Percentiles rank a stretch among this genome's conserved stretches.
Conservation (phyloP, 139 green algal species). For the Gonium pectorale region DNA sequence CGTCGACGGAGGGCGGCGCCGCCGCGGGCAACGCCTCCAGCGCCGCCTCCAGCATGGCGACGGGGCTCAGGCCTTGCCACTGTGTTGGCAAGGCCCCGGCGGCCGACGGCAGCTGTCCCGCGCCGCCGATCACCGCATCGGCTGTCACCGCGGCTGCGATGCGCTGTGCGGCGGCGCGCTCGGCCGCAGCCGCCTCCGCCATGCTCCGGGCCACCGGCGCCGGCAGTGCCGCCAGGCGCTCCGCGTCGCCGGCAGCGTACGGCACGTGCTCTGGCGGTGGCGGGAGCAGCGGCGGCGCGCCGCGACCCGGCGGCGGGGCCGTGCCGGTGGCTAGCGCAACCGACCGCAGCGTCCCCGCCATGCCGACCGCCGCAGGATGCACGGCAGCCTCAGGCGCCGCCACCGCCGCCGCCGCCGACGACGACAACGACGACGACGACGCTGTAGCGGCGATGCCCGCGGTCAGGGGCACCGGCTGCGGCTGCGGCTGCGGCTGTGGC, state of each 20-base stretch:
- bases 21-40: background rate
- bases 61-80: no score
- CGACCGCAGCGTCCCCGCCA: background rate
- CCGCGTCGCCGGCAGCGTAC: background rate
- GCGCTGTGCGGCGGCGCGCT: conserved; percentile 7
- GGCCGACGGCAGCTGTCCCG: no score
- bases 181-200: background rate
- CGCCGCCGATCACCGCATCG: no score
- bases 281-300: background rate
- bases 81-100: no score
- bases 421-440: background rate
- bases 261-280: background rate
- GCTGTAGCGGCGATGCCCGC: background rate
- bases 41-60: background rate
- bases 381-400: background rate
- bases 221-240: conserved; percentile 11
- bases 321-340: conserved; percentile 25
- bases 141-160: background rate
- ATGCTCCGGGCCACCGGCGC: background rate
- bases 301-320: background rate
- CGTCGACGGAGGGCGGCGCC: background rate
- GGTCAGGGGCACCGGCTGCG: background rate
- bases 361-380: background rate
- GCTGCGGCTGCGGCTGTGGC: background rate
- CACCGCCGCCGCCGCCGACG: background rate